Conservation (phyloP, 176 grass and related monocot species). For the Carex myosuroides region DNA sequence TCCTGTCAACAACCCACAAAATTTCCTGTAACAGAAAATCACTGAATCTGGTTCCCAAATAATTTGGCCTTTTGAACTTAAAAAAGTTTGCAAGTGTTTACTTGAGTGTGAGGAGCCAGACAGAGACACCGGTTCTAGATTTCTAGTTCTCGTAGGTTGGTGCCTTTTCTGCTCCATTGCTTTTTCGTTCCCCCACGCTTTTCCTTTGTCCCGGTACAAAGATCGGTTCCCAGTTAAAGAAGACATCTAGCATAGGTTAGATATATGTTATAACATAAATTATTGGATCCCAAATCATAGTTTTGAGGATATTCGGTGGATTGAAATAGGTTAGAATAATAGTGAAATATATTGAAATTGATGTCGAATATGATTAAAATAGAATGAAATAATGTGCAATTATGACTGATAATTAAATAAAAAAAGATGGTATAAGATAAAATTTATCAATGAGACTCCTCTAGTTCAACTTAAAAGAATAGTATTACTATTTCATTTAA, state of each 20-base stretch:
- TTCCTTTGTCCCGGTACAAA: neutral
- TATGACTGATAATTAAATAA: too few relatives aligned
- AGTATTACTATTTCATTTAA: too few relatives aligned
- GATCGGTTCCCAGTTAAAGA: slow-evolving; percentile 15
- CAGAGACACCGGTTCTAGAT: too few relatives aligned
- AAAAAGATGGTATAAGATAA: too few relatives aligned
- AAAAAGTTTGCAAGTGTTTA: neutral
- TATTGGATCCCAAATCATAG: neutral
- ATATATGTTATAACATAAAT: neutral
- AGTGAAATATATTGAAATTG: neutral
- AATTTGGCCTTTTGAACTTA: neutral
- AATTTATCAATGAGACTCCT: too few relatives aligned
- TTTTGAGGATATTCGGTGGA: too few relatives aligned
- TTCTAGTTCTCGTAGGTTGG: slow-evolving; percentile 9
- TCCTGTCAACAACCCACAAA: neutral
- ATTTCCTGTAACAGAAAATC: neutral
- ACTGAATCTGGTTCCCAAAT: slow-evolving; percentile 13
- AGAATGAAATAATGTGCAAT: too few relatives aligned
- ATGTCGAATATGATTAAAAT: too few relatives aligned
- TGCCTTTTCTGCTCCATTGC: slow-evolving; percentile 14
- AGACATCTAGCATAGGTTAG: slow-evolving; percentile 1
- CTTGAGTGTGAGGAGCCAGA: too few relatives aligned
- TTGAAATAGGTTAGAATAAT: neutral
- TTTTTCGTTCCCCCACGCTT: too few relatives aligned
- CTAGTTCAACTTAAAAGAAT: too few relatives aligned